Evolutionary conservation across 2,329 filamentous ascomycete genomes (phyloP), one percentile per base, ranked within the genome.

Genomic region (Alternaria postmessia): DNA sequence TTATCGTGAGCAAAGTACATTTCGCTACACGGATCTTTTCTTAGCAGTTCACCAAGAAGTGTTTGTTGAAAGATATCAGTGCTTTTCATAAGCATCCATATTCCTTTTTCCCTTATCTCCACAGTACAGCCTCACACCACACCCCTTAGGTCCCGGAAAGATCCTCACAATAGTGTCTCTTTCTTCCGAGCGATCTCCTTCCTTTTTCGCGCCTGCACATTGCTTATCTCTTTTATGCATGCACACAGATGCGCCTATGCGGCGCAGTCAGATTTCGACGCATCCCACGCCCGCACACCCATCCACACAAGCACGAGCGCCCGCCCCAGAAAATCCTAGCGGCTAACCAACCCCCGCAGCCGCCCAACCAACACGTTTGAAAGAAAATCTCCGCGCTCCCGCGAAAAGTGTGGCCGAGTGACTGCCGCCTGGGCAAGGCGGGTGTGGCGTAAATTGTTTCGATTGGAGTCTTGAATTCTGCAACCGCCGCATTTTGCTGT

Each of bases 401-500:
- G 32, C 30, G 28, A 34, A 36, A 36, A 16, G 24, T 36, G 12
- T 16, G 39, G 18, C 30, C 20, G 32, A 36, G 22, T 8, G 20
- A 49, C 9, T 49, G 46, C 46, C 46, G 46, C 11, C 30, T 49
- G 32, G 46, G 32, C 22, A 30, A 16, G 11, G 14, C 30, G 30
- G 46, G 20, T 49, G 46, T 49, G 46, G 46, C 46, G 46, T 49
- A 22, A 7, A 7, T 7, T 34, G 44, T 48, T 48, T 34, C 44
- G 4, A 5, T 34, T 48, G 12, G 44, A 22, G 5, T 4, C 9
- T 20, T 16, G 9, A 22, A 44, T 57, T 49, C 53, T 2, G 47
- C 57, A 67, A 47, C 54, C 64, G 62, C 64, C 51, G 49, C 22
- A 11, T 16, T 18, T 24, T 57, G 59, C 62, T 67, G 60, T 63